Percentiles rank a stretch among this genome's conserved stretches.
phyloP scores from a whole-genome alignment of 2,329 filamentous ascomycete genomes.

The Arthrobotrys musiformis region DNA sequence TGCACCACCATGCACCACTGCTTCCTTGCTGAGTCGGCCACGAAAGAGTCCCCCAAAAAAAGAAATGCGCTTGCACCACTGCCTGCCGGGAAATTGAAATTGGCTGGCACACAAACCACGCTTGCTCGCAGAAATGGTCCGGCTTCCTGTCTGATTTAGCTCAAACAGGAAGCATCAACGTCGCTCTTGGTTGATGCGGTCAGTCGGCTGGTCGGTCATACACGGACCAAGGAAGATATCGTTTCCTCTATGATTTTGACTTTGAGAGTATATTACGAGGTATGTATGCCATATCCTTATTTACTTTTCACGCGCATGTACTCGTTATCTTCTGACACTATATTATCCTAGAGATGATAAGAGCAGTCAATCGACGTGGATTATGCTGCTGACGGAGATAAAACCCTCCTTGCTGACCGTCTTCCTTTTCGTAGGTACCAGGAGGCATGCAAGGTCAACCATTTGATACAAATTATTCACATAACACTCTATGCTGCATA shows the following conservation, averaged over 20 bases:
- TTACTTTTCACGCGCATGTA: too few relatives aligned
- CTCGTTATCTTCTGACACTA: neutral
- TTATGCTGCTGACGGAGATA: constrained; percentile 14
- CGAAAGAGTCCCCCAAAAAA: neutral
- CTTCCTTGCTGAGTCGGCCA: constrained; percentile 12
- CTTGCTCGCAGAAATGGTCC: constrained; percentile 14
- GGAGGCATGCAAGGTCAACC: constrained; percentile 12
- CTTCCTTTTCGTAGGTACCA: neutral
- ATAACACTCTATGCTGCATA: neutral
- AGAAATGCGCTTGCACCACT: constrained; percentile 4
- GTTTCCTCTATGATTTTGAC: neutral
- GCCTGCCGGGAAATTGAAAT: constrained; percentile 36
- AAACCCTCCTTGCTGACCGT: neutral
- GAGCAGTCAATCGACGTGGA: neutral
- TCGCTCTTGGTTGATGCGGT: constrained; percentile 1
- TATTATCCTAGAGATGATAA: neutral
- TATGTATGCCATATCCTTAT: too few relatives aligned
- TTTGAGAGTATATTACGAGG: neutral
- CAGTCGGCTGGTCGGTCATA: neutral
- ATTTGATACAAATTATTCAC: constrained; percentile 10
- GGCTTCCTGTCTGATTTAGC: constrained; percentile 20
- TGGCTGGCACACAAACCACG: constrained; percentile 33
- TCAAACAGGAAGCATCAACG: constrained; percentile 25
- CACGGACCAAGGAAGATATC: neutral
- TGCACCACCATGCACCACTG: constrained; percentile 8